phyloP scores from a whole-genome alignment of 2,329 filamentous ascomycete species.

The Aspergillus brunneoviolaceus region DNA sequence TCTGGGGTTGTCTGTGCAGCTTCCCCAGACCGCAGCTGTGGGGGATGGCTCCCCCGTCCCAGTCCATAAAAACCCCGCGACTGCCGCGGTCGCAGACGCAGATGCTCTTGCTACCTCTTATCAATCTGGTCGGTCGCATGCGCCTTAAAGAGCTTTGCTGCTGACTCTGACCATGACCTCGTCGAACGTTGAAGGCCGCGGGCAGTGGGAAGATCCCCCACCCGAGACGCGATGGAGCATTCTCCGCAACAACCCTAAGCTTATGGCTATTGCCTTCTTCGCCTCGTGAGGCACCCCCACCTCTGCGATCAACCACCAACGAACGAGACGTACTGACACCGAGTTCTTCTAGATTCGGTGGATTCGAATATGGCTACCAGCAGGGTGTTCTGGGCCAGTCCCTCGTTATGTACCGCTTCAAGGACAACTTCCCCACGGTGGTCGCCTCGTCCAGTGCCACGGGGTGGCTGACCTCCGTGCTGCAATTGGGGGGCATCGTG shows the following conservation, averaged over 20 bases:
- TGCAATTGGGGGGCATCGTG: conserved; percentile 51
- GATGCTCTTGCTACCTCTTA: no score
- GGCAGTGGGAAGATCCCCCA: conserved; percentile 1
- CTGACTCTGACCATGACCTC: neutral
- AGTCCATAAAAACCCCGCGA: no score
- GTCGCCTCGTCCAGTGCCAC: conserved; percentile 41
- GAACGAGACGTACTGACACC: no score
- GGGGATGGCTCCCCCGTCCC: no score
- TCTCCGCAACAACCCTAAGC: conserved; percentile 46
- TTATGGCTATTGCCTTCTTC: conserved; percentile 54
- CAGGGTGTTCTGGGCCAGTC: conserved; percentile 45
- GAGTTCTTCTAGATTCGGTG: conserved; percentile 37
- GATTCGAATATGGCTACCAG: conserved; percentile 53
- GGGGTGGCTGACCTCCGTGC: conserved; percentile 52
- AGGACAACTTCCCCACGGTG: conserved; percentile 46
- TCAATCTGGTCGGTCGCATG: no score
- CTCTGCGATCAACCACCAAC: no score
- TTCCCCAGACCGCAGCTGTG: no score
- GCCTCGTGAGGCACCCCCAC: conserved; percentile 33
- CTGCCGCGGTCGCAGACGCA: no score
- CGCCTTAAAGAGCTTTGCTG: no score
- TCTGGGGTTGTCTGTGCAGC: no score
- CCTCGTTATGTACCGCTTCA: conserved; percentile 53
- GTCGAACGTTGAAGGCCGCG: neutral
- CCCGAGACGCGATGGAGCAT: neutral